phyloP scores from a whole-genome alignment of 805 yeast species.

The Myxozyma melibiosi region DNA sequence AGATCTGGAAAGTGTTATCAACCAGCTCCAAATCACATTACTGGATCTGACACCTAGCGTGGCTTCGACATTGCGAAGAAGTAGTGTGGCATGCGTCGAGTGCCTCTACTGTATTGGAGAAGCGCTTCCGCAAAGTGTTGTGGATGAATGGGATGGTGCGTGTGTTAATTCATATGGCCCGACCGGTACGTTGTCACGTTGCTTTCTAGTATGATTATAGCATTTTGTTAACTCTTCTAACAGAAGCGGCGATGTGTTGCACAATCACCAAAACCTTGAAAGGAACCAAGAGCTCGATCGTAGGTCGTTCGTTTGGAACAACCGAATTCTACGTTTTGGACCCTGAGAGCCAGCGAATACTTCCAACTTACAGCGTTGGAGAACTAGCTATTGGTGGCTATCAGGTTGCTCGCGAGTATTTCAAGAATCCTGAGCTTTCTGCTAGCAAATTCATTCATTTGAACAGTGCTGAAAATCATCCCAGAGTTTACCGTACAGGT shows the following conservation, averaged over 20 bases:
- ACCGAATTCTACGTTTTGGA: constrained; percentile 25
- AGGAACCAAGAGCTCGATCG: constrained; percentile 12
- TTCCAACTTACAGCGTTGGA: constrained; percentile 36
- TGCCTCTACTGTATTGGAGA: constrained; percentile 37
- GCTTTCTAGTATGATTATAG: not conserved
- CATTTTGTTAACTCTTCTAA: not conserved
- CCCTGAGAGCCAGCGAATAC: not conserved
- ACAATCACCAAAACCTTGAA: constrained; percentile 20
- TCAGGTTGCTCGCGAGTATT: constrained; percentile 37
- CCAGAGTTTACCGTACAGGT: constrained; percentile 34
- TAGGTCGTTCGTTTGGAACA: constrained; percentile 33
- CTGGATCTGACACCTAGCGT: constrained; percentile 37
- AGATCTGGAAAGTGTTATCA: constrained; percentile 25
- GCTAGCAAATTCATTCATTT: constrained; percentile 22
- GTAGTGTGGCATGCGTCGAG: constrained; percentile 29
- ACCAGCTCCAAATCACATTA: constrained; percentile 18
- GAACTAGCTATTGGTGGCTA: constrained; percentile 38
- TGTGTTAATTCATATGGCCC: constrained; percentile 37
- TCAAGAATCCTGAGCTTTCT: constrained; percentile 25
- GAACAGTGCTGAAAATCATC: not conserved
- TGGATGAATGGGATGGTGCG: constrained; percentile 31
- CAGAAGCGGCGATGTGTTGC: constrained; percentile 33
- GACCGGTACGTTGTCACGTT: constrained; percentile 23
- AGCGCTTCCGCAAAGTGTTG: constrained; percentile 26
- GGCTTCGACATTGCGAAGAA: constrained; percentile 27